Percentiles rank a stretch among this genome's conserved stretches.
phyloP scores from a whole-genome alignment of 2,329 filamentous ascomycete genomes.

The Microdochium paspali region DNA sequence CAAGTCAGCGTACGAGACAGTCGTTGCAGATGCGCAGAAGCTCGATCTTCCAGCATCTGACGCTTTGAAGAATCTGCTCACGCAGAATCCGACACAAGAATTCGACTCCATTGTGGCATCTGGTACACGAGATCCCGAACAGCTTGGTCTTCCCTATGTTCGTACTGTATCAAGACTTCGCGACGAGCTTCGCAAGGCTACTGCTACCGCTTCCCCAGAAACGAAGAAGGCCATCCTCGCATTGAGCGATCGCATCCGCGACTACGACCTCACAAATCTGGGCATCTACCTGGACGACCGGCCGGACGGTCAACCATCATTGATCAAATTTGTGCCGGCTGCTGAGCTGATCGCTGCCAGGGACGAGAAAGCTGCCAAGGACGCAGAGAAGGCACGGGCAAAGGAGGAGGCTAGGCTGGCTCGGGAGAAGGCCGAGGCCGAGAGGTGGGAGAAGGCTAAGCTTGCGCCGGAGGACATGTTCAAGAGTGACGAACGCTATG shows the following conservation, averaged over 20 bases:
- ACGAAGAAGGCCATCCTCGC: constrained; percentile 63
- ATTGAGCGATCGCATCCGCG: constrained; percentile 72
- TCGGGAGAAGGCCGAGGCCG: constrained; percentile 38
- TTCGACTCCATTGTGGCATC: constrained; percentile 33
- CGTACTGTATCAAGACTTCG: constrained; percentile 46
- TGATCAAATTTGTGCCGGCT: constrained; percentile 59
- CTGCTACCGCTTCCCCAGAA: constrained; percentile 31
- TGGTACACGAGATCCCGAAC: constrained; percentile 41
- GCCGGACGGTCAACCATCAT: constrained; percentile 52
- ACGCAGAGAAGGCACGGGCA: constrained; percentile 48
- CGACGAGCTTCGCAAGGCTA: constrained; percentile 51
- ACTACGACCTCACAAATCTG: constrained; percentile 70
- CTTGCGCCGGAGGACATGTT: constrained; percentile 46
- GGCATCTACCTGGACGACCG: constrained; percentile 86
- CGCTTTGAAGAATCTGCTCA: constrained; percentile 30
- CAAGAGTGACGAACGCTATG: constrained; percentile 48
- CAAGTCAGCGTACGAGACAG: constrained; percentile 29
- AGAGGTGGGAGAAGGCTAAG: constrained; percentile 50
- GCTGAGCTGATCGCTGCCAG: constrained; percentile 46
- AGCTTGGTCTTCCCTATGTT: constrained; percentile 45
- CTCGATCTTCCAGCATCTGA: constrained; percentile 39
- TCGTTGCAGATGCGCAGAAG: constrained; percentile 34
- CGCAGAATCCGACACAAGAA: constrained; percentile 32
- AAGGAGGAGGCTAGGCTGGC: constrained; percentile 46
- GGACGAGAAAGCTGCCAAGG: constrained; percentile 49